phyloP scores from a whole-genome alignment of 2,329 filamentous ascomycete species.

The Monosporascus sp. region DNA sequence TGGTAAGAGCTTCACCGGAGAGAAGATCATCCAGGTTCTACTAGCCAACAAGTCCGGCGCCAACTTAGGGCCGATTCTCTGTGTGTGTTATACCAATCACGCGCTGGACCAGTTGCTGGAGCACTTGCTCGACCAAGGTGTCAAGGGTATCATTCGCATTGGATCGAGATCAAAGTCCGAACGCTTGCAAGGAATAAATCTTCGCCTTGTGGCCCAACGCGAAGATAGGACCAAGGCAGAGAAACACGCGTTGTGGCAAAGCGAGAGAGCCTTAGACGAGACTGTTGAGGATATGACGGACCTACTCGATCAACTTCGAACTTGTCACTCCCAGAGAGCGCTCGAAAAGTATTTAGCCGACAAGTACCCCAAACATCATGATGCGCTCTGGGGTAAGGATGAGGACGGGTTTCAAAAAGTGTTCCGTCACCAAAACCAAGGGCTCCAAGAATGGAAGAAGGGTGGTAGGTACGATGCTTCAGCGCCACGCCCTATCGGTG shows the following conservation, averaged over 20 bases:
- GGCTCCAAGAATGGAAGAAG: slow-evolving; percentile 16
- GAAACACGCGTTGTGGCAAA: slow-evolving; percentile 24
- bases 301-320: neutral
- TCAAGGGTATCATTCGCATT: slow-evolving; percentile 53
- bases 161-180: slow-evolving; percentile 54
- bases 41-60: slow-evolving; percentile 35
- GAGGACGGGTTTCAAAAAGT: slow-evolving; percentile 22
- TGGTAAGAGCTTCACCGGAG: slow-evolving; percentile 59
- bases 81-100: slow-evolving; percentile 47
- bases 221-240: slow-evolving; percentile 34
- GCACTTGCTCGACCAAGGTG: slow-evolving; percentile 44
- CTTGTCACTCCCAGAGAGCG: slow-evolving; percentile 1
- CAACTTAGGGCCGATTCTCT: slow-evolving; percentile 43
- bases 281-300: neutral
- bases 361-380: slow-evolving; percentile 14
- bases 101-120: slow-evolving; percentile 54
- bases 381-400: slow-evolving; percentile 22
- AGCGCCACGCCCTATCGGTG: slow-evolving; percentile 1
- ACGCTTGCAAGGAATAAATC: slow-evolving; percentile 42
- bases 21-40: slow-evolving; percentile 51
- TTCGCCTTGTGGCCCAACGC: slow-evolving; percentile 32
- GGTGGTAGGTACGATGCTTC: neutral
- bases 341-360: slow-evolving; percentile 15
- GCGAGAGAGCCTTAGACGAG: slow-evolving; percentile 9
- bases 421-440: slow-evolving; percentile 4